Evolutionary conservation across 2,329 filamentous ascomycete species (phyloP).

Genomic region (Seiridium cupressi): DNA sequence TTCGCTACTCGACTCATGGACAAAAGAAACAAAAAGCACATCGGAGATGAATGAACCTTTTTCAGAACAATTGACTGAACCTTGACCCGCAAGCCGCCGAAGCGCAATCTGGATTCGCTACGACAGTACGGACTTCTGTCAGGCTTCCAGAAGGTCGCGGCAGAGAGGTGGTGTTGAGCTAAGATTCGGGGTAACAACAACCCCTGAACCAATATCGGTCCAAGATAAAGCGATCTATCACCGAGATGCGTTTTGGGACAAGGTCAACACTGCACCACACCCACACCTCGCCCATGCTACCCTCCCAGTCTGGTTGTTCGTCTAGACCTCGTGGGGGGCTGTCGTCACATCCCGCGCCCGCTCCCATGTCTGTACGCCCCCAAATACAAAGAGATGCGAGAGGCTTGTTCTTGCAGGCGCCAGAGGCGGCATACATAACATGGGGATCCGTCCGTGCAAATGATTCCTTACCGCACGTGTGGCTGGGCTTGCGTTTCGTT

Average conservation of each 20-base stretch:
- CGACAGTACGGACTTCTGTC: neutral
- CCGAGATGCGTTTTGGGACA: slow-evolving; percentile 6
- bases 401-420: neutral
- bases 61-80: too few relatives aligned
- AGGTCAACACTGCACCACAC: slow-evolving; percentile 1
- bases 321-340: neutral
- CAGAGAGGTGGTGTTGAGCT: neutral
- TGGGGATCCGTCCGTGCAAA: neutral
- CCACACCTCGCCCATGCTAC: neutral
- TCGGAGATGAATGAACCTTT: too few relatives aligned
- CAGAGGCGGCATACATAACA: neutral
- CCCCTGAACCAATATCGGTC: neutral
- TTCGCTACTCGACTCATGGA: neutral
- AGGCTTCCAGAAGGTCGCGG: neutral
- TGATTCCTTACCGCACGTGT: neutral
- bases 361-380: neutral
- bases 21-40: too few relatives aligned
- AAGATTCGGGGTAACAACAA: neutral
- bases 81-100: neutral
- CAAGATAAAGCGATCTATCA: slow-evolving; percentile 1
- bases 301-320: neutral
- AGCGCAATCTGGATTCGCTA: neutral
- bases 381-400: neutral
- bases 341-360: slow-evolving; percentile 1
- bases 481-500: neutral